These are phyloP conservation scores for Cardamine resedifolia DNA, from an alignment of 345 rosid species.

Conservation along the genomic window DNA sequence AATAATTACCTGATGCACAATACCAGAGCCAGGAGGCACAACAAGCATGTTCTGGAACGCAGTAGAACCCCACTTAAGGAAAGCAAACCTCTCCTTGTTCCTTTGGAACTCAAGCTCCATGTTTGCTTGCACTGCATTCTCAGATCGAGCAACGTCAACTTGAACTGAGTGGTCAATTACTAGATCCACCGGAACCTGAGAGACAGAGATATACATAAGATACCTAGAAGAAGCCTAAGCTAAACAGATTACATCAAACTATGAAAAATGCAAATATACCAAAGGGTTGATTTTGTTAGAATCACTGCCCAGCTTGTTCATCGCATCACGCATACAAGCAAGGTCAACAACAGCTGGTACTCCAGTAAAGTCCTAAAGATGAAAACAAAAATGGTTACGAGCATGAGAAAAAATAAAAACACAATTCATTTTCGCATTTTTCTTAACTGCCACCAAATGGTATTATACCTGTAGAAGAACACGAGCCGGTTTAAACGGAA, in stretches of 20 bases:
- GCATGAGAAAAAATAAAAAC: conserved; percentile 20
- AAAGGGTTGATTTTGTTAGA: conserved; percentile 60
- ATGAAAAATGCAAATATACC: conserved; percentile 28
- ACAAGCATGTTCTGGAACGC: conserved; percentile 97
- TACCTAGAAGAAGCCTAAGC: neutral
- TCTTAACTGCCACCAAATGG: neutral
- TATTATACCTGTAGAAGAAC: conserved; percentile 86
- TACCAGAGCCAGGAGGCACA: too few species aligned
- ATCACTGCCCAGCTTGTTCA: conserved; percentile 88
- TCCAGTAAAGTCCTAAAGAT: conserved; percentile 91
- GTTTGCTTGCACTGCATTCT: conserved; percentile 93
- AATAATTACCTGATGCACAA: conserved; percentile 87
- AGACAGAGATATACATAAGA: neutral
- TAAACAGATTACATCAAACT: neutral
- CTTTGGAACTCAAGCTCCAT: conserved; percentile 96
- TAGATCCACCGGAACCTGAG: conserved; percentile 83
- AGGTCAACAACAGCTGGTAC: conserved; percentile 99
- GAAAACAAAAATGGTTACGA: conserved; percentile 46
- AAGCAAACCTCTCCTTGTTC: conserved; percentile 95
- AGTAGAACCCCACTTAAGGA: conserved; percentile 95
- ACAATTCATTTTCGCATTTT: neutral
- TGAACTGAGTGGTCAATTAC: conserved; percentile 99
- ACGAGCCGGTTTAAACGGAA: conserved; percentile 98
- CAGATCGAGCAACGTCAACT: conserved; percentile 93
- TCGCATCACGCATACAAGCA: conserved; percentile 99